Conservation (phyloP, 331 rosid genomes). For the Erythrophleum ivorense region DNA sequence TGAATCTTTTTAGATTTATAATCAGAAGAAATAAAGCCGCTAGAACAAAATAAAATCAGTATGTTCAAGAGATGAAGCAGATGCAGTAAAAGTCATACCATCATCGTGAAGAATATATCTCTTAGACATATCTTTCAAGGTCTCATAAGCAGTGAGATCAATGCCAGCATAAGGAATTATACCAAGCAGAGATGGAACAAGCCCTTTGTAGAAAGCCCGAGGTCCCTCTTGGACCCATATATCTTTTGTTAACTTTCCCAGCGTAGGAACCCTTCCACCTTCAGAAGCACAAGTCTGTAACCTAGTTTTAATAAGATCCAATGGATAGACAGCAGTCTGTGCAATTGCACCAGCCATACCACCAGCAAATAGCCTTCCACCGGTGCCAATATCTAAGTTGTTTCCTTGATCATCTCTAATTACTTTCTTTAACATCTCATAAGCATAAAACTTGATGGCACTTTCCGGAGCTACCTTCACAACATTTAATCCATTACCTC, state of each 20-base stretch:
- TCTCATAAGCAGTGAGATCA: slow-evolving; percentile 82
- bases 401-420: slow-evolving; percentile 52
- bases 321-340: slow-evolving; percentile 69
- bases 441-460: slow-evolving; percentile 78
- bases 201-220: slow-evolving; percentile 81
- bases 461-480: slow-evolving; percentile 89
- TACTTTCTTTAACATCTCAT: slow-evolving; percentile 69
- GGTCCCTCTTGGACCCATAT: slow-evolving; percentile 85
- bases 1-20: too few relatives aligned
- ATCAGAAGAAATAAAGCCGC: too few relatives aligned
- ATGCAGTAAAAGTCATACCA: slow-evolving; percentile 44
- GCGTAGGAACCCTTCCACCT: slow-evolving; percentile 65
- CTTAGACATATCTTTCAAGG: slow-evolving; percentile 73
- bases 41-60: too few relatives aligned
- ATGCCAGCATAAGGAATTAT: slow-evolving; percentile 88
- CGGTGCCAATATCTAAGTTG: slow-evolving; percentile 60
- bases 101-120: slow-evolving; percentile 63
- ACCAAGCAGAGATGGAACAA: slow-evolving; percentile 80
- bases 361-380: slow-evolving; percentile 75
- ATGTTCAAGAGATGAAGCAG: too few relatives aligned
- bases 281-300: slow-evolving; percentile 71
- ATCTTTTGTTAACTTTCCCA: slow-evolving; percentile 61
- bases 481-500: slow-evolving; percentile 84
- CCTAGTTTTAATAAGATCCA: slow-evolving; percentile 85
- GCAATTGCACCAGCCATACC: slow-evolving; percentile 87